Evolutionary conservation across 257 asterid genomes (phyloP).

Genomic region (Solanum dulcamara): DNA sequence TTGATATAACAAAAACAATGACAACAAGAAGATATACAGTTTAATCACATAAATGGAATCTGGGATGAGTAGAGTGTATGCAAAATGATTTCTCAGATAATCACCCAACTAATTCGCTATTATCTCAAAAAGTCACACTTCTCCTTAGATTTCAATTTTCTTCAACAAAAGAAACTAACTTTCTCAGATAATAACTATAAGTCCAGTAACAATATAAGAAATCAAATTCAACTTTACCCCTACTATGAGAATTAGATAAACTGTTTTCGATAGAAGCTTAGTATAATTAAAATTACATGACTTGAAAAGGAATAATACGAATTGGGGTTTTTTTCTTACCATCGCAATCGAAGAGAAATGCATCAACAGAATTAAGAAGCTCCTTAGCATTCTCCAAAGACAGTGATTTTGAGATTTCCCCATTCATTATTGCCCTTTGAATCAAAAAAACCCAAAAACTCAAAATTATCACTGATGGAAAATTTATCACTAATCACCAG

Average conservation of each 20-base stretch:
- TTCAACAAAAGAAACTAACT: too few species aligned
- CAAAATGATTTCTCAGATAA: too few species aligned
- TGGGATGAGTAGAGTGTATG: not conserved
- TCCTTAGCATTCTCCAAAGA: slow-evolving; percentile 7
- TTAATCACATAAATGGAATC: not conserved
- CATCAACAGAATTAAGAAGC: slow-evolving; percentile 69
- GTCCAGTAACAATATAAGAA: too few species aligned
- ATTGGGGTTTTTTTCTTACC: slow-evolving; percentile 24
- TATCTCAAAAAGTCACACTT: not conserved
- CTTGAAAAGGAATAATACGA: too few species aligned
- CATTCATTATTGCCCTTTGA: not conserved
- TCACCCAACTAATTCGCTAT: not conserved
- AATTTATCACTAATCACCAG: not conserved
- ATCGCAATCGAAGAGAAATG: slow-evolving; percentile 90
- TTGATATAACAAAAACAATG: not conserved
- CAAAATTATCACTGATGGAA: not conserved
- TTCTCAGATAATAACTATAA: too few species aligned
- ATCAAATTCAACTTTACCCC: not conserved
- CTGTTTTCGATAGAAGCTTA: not conserved
- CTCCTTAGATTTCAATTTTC: not conserved
- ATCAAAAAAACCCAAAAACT: not conserved
- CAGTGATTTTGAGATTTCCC: not conserved
- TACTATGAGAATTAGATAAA: not conserved
- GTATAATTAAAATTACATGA: not conserved
- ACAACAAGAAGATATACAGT: not conserved